These are phyloP conservation scores for Lepiota brunneoincarnata DNA, from an alignment of 768 basidiomycete genomes.

Conservation along the genomic window DNA sequence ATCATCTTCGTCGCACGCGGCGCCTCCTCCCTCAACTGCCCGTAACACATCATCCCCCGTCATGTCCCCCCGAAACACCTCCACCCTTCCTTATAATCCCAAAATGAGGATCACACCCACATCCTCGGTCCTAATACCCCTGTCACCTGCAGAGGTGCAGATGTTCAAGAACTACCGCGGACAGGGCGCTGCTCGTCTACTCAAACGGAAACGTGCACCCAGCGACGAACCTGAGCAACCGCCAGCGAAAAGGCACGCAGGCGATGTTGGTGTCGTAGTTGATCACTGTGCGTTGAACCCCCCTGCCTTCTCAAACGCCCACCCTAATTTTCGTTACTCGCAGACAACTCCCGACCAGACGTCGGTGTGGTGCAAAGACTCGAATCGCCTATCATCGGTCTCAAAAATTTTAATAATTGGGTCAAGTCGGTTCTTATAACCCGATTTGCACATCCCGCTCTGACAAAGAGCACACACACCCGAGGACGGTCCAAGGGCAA, in stretches of 20 bases:
- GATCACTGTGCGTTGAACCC: constrained; percentile 65
- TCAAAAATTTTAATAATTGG: constrained; percentile 99
- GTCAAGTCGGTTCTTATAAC: constrained; percentile 96
- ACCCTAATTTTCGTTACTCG: constrained; percentile 3
- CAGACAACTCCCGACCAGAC: constrained; percentile 93
- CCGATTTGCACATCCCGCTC: constrained; percentile 76
- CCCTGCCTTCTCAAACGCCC: constrained; percentile 5
- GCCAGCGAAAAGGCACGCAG: constrained; percentile 49
- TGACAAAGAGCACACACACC: constrained; percentile 37
- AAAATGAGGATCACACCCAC: constrained; percentile 59
- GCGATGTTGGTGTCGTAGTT: constrained; percentile 74
- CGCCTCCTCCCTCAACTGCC: constrained; percentile 28
- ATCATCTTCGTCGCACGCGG: constrained; percentile 25
- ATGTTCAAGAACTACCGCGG: constrained; percentile 56
- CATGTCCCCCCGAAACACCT: constrained; percentile 18
- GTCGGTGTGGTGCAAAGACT: constrained; percentile 82
- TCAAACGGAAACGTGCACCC: constrained; percentile 50
- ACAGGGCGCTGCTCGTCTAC: constrained; percentile 49
- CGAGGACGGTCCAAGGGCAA: constrained; percentile 51
- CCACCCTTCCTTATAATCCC: constrained; percentile 63
- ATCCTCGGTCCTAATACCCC: constrained; percentile 58
- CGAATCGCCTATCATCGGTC: constrained; percentile 92
- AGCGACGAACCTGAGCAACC: constrained; percentile 37
- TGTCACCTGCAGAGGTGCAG: constrained; percentile 61
- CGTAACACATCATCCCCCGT: constrained; percentile 5